Evolutionary conservation across 139 green algal genomes (phyloP), one percentile per base, ranked within the genome.

Genomic region (Mychonastes homosphaera): DNA sequence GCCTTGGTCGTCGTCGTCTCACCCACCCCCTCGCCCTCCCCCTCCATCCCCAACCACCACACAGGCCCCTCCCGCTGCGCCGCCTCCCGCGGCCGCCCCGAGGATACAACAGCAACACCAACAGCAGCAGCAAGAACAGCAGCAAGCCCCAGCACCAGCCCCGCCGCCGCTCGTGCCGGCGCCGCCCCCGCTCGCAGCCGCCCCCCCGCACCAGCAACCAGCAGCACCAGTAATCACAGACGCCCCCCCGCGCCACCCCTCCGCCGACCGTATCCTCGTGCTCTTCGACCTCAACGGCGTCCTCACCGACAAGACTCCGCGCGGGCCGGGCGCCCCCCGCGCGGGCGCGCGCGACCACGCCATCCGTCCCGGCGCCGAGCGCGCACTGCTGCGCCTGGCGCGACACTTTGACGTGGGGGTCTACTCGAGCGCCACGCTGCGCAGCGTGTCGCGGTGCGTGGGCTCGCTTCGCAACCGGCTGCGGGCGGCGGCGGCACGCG

Each of bases 261-360:
- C 40, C 40, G 44, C 24, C 50, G 30, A 24, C 15, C 50, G 50
- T 27, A 61, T 56, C 29, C 58, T 78, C 16, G 29, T 81, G 3
- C 28, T 84, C 29, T 84, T 84, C 44, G 77, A 84, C 35, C 47
- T 84, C 16, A 79, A 81, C 30, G 77, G 77, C 38, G 73, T 72
- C 26, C 39, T 56, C 16, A 78, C 73, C 24, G 23, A 59, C 19
- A 39, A 67, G 19, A 67, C 61, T 7, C 61, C 61, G 26, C 39
- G 50, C 34, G 38, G 61, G 38, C 9, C 54, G 10, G 61, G 61
- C 41, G 61, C 50, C 12, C 39, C 27, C 39, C 51, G 51, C 21
- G 6, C 32, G n/a, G n/a, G n/a, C 53, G 26, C 6, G 29, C 61
- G 51, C 4, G 61, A 67, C 21, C 61, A 67, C 21, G 32, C 61